Percentiles rank a stretch among this genome's conserved stretches.
Conservation (phyloP, 2,329 filamentous ascomycete genomes). For the Alternaria panax region DNA sequence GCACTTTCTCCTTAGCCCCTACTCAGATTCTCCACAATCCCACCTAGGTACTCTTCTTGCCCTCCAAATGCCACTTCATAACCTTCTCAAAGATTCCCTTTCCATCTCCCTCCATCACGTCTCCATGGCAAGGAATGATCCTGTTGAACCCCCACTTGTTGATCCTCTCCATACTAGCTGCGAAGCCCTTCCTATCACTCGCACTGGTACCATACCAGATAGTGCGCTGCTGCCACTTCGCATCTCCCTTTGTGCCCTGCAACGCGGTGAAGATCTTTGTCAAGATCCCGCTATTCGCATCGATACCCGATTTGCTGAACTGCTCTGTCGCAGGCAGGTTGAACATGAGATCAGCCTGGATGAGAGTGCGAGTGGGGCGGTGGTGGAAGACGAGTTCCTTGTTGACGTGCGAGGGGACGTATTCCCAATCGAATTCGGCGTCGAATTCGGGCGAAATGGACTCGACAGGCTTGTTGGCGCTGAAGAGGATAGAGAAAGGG, state of each 20-base stretch:
- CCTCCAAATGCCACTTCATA: constrained; percentile 80
- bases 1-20: neutral
- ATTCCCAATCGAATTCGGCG: constrained; percentile 83
- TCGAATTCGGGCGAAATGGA: constrained; percentile 81
- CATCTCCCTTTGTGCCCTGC: constrained; percentile 68
- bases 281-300: constrained; percentile 63
- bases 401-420: constrained; percentile 79
- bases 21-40: neutral
- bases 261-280: constrained; percentile 65
- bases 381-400: constrained; percentile 89
- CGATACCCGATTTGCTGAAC: constrained; percentile 65
- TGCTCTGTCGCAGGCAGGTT: constrained; percentile 90
- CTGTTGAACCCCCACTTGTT: constrained; percentile 82
- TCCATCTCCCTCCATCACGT: constrained; percentile 77
- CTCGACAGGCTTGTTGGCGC: constrained; percentile 45
- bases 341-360: constrained; percentile 91
- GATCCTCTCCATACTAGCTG: constrained; percentile 73
- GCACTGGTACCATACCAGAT: constrained; percentile 76
- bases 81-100: constrained; percentile 80
- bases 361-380: constrained; percentile 77
- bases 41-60: constrained; percentile 4
- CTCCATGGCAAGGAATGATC: constrained; percentile 91
- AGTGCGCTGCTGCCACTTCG: constrained; percentile 74
- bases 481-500: constrained; percentile 71
- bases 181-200: constrained; percentile 72